These are phyloP conservation scores for Evansstolkia leycettana DNA, from an alignment of 495 filamentous ascomycete genomes.

Conservation along the genomic window DNA sequence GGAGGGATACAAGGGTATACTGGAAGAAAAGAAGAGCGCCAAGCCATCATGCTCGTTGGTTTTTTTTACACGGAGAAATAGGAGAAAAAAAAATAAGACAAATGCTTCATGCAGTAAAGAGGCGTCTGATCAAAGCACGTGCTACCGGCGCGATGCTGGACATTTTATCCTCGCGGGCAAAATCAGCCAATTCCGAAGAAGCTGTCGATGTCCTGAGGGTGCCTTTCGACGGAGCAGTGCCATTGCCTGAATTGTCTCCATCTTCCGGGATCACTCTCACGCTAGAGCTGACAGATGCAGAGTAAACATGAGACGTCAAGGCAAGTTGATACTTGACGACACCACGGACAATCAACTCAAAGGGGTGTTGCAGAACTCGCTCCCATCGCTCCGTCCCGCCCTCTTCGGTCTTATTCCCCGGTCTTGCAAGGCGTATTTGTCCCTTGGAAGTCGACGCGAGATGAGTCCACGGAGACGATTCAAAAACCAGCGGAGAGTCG, in stretches of 20 bases:
- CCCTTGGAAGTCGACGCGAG: constrained; percentile 56
- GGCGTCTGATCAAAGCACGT: too few species aligned
- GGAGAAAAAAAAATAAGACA: too few species aligned
- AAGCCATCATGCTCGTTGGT: too few species aligned
- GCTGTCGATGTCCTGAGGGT: constrained; percentile 12
- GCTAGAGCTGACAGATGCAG: constrained; percentile 38
- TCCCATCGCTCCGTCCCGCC: constrained; percentile 89
- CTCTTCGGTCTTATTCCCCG: constrained; percentile 80
- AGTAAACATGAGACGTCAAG: constrained; percentile 54
- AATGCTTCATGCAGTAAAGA: too few species aligned
- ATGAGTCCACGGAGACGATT: constrained; percentile 71
- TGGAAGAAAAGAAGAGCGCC: too few species aligned
- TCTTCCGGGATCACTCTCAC: constrained; percentile 39
- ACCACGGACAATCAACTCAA: constrained; percentile 82
- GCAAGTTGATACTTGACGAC: constrained; percentile 83
- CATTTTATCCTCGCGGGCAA: not conserved
- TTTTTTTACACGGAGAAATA: too few species aligned
- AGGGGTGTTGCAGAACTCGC: constrained; percentile 75
- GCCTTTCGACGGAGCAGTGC: constrained; percentile 10
- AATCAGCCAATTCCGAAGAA: not conserved
- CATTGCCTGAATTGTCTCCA: constrained; percentile 9
- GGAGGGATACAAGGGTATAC: too few species aligned
- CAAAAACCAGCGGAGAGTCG: constrained; percentile 77
- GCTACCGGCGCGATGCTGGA: too few species aligned
- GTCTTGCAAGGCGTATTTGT: constrained; percentile 65